Percentiles rank a stretch among this genome's conserved stretches.
These are phyloP conservation scores for Leccinum imitatum DNA, from an alignment of 768 basidiomycete species.

Conservation along the genomic window DNA sequence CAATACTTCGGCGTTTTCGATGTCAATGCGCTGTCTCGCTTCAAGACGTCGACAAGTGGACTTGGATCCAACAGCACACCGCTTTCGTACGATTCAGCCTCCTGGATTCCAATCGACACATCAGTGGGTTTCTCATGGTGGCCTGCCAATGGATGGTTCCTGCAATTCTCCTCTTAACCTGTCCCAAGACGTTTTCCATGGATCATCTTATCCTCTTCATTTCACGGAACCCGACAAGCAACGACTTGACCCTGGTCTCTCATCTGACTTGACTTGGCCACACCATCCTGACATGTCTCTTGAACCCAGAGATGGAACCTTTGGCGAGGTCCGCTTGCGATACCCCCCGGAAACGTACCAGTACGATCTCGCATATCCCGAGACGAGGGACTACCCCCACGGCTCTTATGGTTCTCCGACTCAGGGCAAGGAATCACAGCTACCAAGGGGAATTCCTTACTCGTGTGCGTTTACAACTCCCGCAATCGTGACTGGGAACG, in stretches of 20 bases:
- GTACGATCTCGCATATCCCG: constrained; percentile 7
- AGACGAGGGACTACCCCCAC: constrained; percentile 5
- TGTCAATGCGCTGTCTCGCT: constrained; percentile 34
- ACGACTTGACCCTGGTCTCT: constrained; percentile 1
- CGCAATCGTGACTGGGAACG: constrained; percentile 1
- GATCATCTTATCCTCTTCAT: constrained; percentile 27
- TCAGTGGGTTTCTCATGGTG: constrained; percentile 16
- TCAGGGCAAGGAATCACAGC: constrained; percentile 11
- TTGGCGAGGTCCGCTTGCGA: constrained; percentile 12
- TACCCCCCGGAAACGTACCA: constrained; percentile 8
- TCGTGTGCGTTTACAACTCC: constrained; percentile 9
- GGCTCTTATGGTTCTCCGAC: constrained; percentile 4
- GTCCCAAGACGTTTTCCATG: constrained; percentile 31
- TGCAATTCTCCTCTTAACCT: constrained; percentile 21
- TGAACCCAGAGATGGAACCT: constrained; percentile 5
- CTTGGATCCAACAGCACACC: constrained; percentile 13
- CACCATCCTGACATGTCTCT: constrained; percentile 11
- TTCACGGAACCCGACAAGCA: constrained; percentile 17
- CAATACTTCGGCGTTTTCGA: constrained; percentile 22
- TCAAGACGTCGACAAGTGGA: constrained; percentile 29
- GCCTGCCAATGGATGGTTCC: constrained; percentile 2
- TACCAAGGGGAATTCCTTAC: constrained; percentile 12
- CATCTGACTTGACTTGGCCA: constrained; percentile 21
- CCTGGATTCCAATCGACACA: constrained; percentile 18
- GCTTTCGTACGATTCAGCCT: constrained; percentile 12